Percentiles rank a stretch among this genome's conserved stretches.
phyloP scores from a whole-genome alignment of 2,329 filamentous ascomycete genomes.

The Fusarium hostae region DNA sequence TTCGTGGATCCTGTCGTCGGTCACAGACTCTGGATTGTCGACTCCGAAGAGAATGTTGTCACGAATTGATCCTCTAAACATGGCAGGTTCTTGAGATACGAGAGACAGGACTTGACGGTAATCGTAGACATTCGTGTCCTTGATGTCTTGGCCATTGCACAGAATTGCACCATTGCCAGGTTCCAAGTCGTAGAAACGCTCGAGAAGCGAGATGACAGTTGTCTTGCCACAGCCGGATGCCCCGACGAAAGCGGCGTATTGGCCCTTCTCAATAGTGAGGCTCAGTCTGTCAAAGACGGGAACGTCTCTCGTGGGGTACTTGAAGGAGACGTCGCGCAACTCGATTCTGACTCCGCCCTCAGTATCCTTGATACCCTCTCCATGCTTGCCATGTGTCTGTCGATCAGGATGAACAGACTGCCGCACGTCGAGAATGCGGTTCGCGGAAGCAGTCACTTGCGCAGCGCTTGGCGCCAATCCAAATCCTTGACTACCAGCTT shows the following conservation, averaged over 20 bases:
- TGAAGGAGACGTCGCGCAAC: slow-evolving; percentile 66
- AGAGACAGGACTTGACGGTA: slow-evolving; percentile 75
- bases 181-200: slow-evolving; percentile 75
- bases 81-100: slow-evolving; percentile 78
- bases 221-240: slow-evolving; percentile 78
- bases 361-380: slow-evolving; percentile 49
- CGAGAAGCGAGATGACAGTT: slow-evolving; percentile 73
- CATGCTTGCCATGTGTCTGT: rapidly evolving
- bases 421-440: slow-evolving; percentile 46
- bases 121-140: slow-evolving; percentile 64
- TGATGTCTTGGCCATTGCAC: slow-evolving; percentile 70
- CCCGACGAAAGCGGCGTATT: slow-evolving; percentile 77
- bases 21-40: slow-evolving; percentile 58
- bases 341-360: slow-evolving; percentile 66
- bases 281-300: slow-evolving; percentile 69
- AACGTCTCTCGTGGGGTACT: slow-evolving; percentile 67
- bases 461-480: slow-evolving; percentile 34
- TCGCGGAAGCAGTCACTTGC: slow-evolving; percentile 36
- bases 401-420: slow-evolving; percentile 9
- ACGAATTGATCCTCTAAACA: slow-evolving; percentile 76
- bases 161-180: slow-evolving; percentile 66
- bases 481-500: slow-evolving; percentile 47
- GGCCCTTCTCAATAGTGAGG: slow-evolving; percentile 72
- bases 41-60: slow-evolving; percentile 78
- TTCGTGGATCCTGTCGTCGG: slow-evolving; percentile 62